Conservation (phyloP, 176 grass and related monocot genomes). For the Eleusine indica region DNA sequence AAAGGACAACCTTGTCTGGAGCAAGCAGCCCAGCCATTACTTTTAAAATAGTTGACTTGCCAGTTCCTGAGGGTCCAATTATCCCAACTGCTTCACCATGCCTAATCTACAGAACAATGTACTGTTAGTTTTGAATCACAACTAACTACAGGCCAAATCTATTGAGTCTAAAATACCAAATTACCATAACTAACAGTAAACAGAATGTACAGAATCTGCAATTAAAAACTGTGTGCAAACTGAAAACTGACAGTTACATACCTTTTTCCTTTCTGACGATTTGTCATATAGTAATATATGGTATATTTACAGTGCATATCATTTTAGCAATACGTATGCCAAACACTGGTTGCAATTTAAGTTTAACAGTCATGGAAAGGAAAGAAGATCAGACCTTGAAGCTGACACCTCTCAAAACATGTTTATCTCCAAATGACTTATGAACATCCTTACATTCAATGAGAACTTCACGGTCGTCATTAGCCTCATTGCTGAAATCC, state of each 20-base stretch:
- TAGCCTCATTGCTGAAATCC: slow-evolving; percentile 44
- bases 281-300: not conserved
- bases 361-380: slow-evolving; percentile 5
- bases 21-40: slow-evolving; percentile 92
- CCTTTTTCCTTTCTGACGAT: no score
- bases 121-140: slow-evolving; percentile 43
- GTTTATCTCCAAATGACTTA: slow-evolving; percentile 90
- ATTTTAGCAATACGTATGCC: not conserved
- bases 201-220: not conserved
- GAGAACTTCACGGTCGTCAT: slow-evolving; percentile 58
- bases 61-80: slow-evolving; percentile 95
- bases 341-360: not conserved
- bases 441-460: slow-evolving; percentile 95
- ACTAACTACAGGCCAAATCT: slow-evolving; percentile 11
- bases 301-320: not conserved
- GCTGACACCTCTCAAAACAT: slow-evolving; percentile 80
- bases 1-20: slow-evolving; percentile 70
- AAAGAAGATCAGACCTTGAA: slow-evolving; percentile 72
- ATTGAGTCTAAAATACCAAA: not conserved
- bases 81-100: slow-evolving; percentile 95
- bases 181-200: not conserved
- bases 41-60: slow-evolving; percentile 96
- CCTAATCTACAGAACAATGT: slow-evolving; percentile 75
- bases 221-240: not conserved
- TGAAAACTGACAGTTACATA: slow-evolving; percentile 2